Evolutionary conservation across 371 early-diverging fungal species (phyloP), one percentile per base, ranked within the genome.

Genomic region (Mucor ambiguus): DNA sequence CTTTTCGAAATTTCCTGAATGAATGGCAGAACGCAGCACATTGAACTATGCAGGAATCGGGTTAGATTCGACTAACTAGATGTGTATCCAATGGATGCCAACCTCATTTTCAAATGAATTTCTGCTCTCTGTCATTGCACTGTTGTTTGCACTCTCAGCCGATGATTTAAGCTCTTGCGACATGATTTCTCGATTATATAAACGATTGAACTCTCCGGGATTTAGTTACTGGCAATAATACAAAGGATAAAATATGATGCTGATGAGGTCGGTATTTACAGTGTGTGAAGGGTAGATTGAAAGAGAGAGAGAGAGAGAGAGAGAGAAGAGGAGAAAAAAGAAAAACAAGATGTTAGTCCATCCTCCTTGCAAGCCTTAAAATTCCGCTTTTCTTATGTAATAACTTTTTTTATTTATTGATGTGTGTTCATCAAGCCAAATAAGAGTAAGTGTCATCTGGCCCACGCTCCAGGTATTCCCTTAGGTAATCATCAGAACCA

Each of bases 381-480:
- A 3, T 52, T 52, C 52, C 52, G 52, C 52, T 52, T 26, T 41
- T 48, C 48, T 48, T 48, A 48, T 52, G 52, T 52, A 22, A 22
- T 52, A 52, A 52, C 24, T 18, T 20, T 26, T 41, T 59, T 43
- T 60, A 32, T 35, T 35, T 35, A 56, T 18, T 29, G 5, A 28
- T 22, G 26, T 38, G 26, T 43, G 26, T 44, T 59, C 64, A 73
- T 59, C 64, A 73, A 59, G 63, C 61, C 22, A 74, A 61, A 38
- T 80, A 80, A 48, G 30, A 60, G 28, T 77, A 80, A 22, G 62
- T 67, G 26, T 74, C 72, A 44, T 75, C 71, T 4, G 56, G 66
- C 38, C 62, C 63, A 20, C 80, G 71, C 58, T 67, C 74, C 20
- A 80, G 46, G 29, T 73, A 80, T 52, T 80, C 75, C 63, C 81